A percentile compares a stretch with the other conserved stretches of the same genome.
Evolutionary conservation across 148 eudicot genomes (phyloP).

Genomic region (Limonium bicolor): DNA sequence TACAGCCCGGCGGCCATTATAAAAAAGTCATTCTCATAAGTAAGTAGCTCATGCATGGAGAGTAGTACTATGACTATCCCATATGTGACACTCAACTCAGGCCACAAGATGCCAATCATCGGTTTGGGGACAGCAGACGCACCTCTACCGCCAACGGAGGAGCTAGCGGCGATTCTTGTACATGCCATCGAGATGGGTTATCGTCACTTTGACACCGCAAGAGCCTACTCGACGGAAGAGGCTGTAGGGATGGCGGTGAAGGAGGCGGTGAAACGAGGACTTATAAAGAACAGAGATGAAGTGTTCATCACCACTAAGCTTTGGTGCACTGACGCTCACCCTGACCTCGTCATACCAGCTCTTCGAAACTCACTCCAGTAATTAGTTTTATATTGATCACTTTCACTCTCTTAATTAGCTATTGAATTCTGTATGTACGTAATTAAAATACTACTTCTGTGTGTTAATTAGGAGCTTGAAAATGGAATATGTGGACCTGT

Average conservation of each 20-base stretch:
- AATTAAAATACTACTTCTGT: no score
- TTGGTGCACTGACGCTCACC: conserved; percentile 32
- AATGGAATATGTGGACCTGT: conserved; percentile 54
- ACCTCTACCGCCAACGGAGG: no score
- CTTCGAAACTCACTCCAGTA: conserved; percentile 34
- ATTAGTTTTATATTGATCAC: no score
- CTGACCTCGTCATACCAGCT: conserved; percentile 31
- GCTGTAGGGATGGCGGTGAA: conserved; percentile 31
- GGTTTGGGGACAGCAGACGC: conserved; percentile 35
- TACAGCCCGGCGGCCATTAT: no score
- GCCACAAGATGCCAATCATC: conserved; percentile 33
- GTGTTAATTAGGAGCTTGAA: conserved; percentile 58
- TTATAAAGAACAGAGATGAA: conserved; percentile 39
- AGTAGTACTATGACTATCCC: no score
- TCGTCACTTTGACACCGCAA: conserved; percentile 53
- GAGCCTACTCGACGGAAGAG: conserved; percentile 24
- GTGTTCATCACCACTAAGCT: conserved; percentile 55
- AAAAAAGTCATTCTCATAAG: no score
- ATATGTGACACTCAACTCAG: no score
- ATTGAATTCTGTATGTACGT: no score
- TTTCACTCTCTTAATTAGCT: no score
- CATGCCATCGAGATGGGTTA: conserved; percentile 37
- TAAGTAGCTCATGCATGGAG: no score
- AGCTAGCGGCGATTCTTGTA: conserved; percentile 15
- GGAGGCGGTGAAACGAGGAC: conserved; percentile 27